A percentile compares a stretch with the other conserved stretches of the same genome.
phyloP scores from a whole-genome alignment of 371 early-diverging fungal genomes.

The Quaeritorhiza haematococci region DNA sequence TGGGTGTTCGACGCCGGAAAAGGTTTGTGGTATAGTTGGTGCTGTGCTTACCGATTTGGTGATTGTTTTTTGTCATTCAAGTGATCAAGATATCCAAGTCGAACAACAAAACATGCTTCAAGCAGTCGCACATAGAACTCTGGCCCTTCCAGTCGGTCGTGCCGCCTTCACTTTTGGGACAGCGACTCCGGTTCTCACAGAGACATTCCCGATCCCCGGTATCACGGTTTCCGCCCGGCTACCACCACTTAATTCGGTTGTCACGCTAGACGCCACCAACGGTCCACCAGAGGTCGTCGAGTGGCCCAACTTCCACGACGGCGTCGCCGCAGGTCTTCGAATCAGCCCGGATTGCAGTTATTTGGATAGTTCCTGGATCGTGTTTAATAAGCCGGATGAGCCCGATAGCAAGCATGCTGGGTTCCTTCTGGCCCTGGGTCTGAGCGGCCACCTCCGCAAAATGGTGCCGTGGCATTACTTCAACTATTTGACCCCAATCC shows the following conservation, averaged over 20 bases:
- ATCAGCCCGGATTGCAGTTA: constrained; percentile 51
- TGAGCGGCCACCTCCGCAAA: constrained; percentile 66
- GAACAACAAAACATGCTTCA: constrained; percentile 49
- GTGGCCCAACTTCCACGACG: constrained; percentile 87
- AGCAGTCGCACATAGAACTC: constrained; percentile 51
- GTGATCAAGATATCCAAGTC: constrained; percentile 41
- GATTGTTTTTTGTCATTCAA: too few relatives aligned
- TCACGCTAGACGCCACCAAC: constrained; percentile 43
- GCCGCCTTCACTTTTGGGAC: constrained; percentile 66
- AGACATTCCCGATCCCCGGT: constrained; percentile 50
- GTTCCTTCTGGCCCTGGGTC: constrained; percentile 72
- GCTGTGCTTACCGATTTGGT: too few relatives aligned
- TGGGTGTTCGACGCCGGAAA: too few relatives aligned
- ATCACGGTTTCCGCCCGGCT: constrained; percentile 59
- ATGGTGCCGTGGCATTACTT: constrained; percentile 57
- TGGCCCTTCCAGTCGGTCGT: constrained; percentile 65
- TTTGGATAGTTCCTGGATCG: constrained; percentile 73
- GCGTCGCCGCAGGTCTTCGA: constrained; percentile 73
- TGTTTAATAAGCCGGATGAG: constrained; percentile 57
- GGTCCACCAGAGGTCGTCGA: constrained; percentile 43
- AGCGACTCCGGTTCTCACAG: constrained; percentile 42
- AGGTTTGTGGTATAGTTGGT: too few relatives aligned
- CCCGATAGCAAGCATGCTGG: constrained; percentile 68
- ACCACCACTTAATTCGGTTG: constrained; percentile 51
- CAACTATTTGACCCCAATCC: constrained; percentile 60